These are phyloP conservation scores for Lecanicillium sp. DNA, from an alignment of 2,329 filamentous ascomycete genomes.

Conservation along the genomic window DNA sequence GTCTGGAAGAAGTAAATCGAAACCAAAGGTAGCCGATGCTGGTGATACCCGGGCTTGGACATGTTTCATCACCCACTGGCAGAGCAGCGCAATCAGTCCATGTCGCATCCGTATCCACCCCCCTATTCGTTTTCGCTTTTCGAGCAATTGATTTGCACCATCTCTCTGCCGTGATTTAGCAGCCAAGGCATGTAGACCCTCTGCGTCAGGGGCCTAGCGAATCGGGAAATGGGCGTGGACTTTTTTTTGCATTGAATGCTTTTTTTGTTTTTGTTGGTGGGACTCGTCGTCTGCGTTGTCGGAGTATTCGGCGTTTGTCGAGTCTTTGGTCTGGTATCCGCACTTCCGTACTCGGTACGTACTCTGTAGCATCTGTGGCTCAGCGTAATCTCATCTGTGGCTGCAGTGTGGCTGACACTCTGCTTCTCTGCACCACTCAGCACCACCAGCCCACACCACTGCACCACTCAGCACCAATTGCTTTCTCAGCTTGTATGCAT, in stretches of 20 bases:
- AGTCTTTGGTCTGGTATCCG: too few species aligned
- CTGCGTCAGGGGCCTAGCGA: neutral
- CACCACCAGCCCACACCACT: too few species aligned
- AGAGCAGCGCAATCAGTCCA: neutral
- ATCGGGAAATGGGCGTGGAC: conserved; percentile 10
- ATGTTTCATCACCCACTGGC: too few species aligned
- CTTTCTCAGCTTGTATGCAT: too few species aligned
- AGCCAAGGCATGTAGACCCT: neutral
- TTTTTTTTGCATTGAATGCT: too few species aligned
- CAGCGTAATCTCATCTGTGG: too few species aligned
- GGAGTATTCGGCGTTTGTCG: neutral
- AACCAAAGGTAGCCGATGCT: neutral
- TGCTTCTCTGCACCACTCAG: too few species aligned
- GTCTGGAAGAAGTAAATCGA: neutral
- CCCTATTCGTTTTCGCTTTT: conserved; percentile 11
- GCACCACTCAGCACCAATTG: too few species aligned
- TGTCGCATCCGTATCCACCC: conserved; percentile 15
- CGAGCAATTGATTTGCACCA: neutral
- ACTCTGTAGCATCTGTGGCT: too few species aligned
- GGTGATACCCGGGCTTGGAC: too few species aligned
- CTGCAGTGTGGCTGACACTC: too few species aligned
- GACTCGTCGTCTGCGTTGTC: conserved; percentile 3
- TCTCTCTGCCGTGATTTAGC: conserved; percentile 1
- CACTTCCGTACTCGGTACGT: too few species aligned
- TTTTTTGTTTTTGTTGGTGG: conserved; percentile 6